Evolutionary conservation across 2,329 filamentous ascomycete species (phyloP), one percentile per base, ranked within the genome.

Genomic region (Aspergillus terreus): DNA sequence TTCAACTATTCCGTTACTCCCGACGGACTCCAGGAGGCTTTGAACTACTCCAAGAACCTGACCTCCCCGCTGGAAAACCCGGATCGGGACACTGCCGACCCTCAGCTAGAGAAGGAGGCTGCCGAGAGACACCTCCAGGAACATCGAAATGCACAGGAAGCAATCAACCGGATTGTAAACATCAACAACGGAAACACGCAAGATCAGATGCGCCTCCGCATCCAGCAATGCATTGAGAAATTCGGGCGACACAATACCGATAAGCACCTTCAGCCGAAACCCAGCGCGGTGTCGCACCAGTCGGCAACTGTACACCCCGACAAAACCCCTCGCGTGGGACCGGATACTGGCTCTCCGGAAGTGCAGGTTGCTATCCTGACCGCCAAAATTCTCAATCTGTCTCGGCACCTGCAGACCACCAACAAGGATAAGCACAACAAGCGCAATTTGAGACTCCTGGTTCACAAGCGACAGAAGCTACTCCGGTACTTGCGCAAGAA

Each of bases 321-420:
- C 23, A 81, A 82, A 59, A 79, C 78, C 0, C 81, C 81, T 45
- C 86, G 95, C 30, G 84, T 85, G n/a, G 94, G 94, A 0, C 88
- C 87, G 4, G 94, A 99, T 68, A 99, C 92, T 1, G 94, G 94
- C 33, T 95, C 90, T 63, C 90, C 90, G 6, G 94, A 99, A 74
- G 95, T 99, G n/a, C 94, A 99, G 77, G 90, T 95, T 59, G 92
- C 91, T 43, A 95, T 99, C 62, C 73, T 99, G 69, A 99, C 94
- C 3, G 83, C 90, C 51, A 97, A 96, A 80, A 99, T 99, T 68
- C 81, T 90, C 57, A 85, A 87, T 21, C 71, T 99, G 46, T 86
- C 88, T 14, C 80, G 87, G 60, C 85, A 86, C 58, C 73, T 96
- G 47, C 80, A 87, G 64, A 79, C 76, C 40, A 81, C 84, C 60